Evolutionary conservation across 208 protist species (phyloP), one percentile per base, ranked within the genome.

Genomic region (Angomonas ambiguus): DNA sequence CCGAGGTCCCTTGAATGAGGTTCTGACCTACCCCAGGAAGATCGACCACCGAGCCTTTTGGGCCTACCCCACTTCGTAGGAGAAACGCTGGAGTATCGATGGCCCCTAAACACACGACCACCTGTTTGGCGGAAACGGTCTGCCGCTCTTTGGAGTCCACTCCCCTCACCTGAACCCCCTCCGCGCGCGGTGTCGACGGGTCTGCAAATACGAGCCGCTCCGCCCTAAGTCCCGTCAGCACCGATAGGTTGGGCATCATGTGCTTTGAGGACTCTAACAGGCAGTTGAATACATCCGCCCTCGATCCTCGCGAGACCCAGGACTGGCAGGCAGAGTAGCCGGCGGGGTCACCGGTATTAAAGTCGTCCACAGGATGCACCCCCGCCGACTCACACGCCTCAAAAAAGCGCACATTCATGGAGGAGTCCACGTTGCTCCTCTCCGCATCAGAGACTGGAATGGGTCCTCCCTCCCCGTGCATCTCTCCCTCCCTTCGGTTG

Each of bases 1-100:
- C 79, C 24, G 62, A 25, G 35, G 33, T 69, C 45, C 72, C 69
- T 27, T 81, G 76, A 69, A 91, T 89, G 20, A 93, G 72, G 55
- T 93, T 79, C 80, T 93, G 85, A 22, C 88, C 88, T 6, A 95
- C 72, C 13, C 88, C 88, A 34, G 87, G 87, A 45, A 94, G 67
- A 48, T 83, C 87, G 10, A 85, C 67, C 31, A 94, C 75, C 88
- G 41, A 77, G 32, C 77, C 81, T 16, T 90, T 74, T 16, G 66
- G 56, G 41, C 32, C 63, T 27, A 59, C 27, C 53, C 53, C 53
- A 30, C 24, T 33, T 22, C 53, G 25, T 13, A 59, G 53, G 5
- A 59, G 53, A n/a, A 33, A 30, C 53, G 53, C 53, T 30, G 53
- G 24, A 3, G 25, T 5, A 6, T 59, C 53, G 24, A 59, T n/a